Percentiles rank a stretch among this genome's conserved stretches.
These are phyloP conservation scores for Ceratocystiopsis sp. DNA, from an alignment of 2,329 filamentous ascomycete genomes.

Conservation along the genomic window DNA sequence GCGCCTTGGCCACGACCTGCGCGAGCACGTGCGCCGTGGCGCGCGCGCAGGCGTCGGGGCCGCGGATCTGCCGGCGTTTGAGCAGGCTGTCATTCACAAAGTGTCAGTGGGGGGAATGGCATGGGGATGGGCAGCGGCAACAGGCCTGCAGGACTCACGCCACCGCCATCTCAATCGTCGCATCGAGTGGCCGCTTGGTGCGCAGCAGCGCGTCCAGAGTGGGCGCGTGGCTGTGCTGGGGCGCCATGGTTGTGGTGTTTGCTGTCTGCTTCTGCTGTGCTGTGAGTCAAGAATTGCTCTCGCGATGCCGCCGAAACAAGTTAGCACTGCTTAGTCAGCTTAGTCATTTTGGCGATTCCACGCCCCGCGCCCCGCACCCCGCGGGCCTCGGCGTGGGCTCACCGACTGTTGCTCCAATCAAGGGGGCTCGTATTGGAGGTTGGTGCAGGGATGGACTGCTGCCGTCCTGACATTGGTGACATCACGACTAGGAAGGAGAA, in stretches of 20 bases:
- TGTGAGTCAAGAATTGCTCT: too few species aligned
- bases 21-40: conserved; percentile 81
- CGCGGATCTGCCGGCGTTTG: conserved; percentile 77
- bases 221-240: conserved; percentile 41
- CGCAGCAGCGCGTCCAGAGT: conserved; percentile 64
- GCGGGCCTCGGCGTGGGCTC: too few species aligned
- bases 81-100: conserved; percentile 49
- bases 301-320: neutral
- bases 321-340: too few species aligned
- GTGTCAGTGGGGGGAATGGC: neutral
- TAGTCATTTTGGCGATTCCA: too few species aligned
- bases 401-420: too few species aligned
- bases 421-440: too few species aligned
- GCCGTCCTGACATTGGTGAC: too few species aligned
- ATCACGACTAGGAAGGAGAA: too few species aligned
- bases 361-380: too few species aligned
- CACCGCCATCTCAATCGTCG: conserved; percentile 67
- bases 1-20: conserved; percentile 68
- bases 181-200: conserved; percentile 47
- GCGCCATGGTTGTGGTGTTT: conserved; percentile 36
- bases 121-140: neutral
- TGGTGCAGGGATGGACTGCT: too few species aligned
- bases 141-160: conserved; percentile 37
- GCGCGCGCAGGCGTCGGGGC: conserved; percentile 75
- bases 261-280: too few species aligned